Percentiles rank a stretch among this genome's conserved stretches.
Conservation (phyloP, 805 yeast genomes). For the Ogataea pilisensis region DNA sequence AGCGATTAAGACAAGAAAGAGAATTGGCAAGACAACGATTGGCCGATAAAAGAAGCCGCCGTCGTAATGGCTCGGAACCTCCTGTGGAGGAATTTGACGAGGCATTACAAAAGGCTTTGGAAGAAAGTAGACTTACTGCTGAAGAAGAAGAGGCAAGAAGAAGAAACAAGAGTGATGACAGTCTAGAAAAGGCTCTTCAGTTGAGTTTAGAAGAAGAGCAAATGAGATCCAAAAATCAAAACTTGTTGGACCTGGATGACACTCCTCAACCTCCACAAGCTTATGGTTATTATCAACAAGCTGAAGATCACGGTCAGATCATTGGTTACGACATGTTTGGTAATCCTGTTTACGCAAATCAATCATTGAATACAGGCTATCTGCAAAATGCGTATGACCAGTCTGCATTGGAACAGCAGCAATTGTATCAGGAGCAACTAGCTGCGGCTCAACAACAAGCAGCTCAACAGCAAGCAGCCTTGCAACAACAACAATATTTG, state of each 20-base stretch:
- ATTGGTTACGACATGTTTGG: constrained; percentile 58
- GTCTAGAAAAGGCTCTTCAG: constrained; percentile 63
- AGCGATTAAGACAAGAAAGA: constrained; percentile 70
- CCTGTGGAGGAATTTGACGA: constrained; percentile 54
- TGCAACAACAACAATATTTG: constrained; percentile 8
- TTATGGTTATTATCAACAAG: constrained; percentile 27
- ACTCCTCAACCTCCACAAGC: constrained; percentile 33
- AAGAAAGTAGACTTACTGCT: constrained; percentile 74
- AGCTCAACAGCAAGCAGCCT: constrained; percentile 20
- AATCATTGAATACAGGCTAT: constrained; percentile 51
- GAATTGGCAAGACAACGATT: constrained; percentile 32
- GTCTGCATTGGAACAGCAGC: constrained; percentile 19
- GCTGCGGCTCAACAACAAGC: constrained; percentile 22
- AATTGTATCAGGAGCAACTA: no score
- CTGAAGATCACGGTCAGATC: constrained; percentile 26
- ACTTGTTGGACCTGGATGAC: constrained; percentile 49
- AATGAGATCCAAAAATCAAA: constrained; percentile 46
- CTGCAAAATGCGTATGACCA: constrained; percentile 41
- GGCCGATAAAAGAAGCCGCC: constrained; percentile 30
- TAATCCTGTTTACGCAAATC: constrained; percentile 53
- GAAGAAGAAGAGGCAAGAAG: constrained; percentile 72
- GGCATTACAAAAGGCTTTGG: constrained; percentile 76
- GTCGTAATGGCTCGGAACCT: constrained; percentile 27
- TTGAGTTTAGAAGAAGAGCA: constrained; percentile 76
- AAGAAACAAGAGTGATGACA: constrained; percentile 51